These are phyloP conservation scores for Capsicum pubescens DNA, from an alignment of 257 asterid species.

Conservation along the genomic window DNA sequence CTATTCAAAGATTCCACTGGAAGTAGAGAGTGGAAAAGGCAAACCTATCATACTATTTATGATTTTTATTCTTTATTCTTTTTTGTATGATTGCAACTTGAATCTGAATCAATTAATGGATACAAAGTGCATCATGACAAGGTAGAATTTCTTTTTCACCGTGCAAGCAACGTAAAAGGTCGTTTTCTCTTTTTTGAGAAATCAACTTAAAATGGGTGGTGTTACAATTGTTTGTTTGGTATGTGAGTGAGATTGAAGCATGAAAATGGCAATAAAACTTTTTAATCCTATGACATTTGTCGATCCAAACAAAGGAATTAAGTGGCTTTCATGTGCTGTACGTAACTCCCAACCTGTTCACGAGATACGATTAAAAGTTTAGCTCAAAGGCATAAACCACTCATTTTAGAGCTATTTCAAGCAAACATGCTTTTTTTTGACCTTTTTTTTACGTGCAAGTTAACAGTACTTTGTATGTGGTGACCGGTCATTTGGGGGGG, in stretches of 20 bases:
- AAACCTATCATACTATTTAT: not conserved
- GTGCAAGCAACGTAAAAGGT: not conserved
- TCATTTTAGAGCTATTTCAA: not conserved
- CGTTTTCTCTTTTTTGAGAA: not conserved
- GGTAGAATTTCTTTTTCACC: not conserved
- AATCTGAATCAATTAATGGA: not conserved
- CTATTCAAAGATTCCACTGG: not conserved
- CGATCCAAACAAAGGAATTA: conserved; percentile 12
- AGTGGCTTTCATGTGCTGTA: not conserved
- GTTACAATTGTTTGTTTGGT: conserved; percentile 3
- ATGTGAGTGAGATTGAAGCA: not conserved
- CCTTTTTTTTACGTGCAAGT: not conserved
- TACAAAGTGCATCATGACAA: not conserved
- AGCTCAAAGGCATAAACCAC: not conserved
- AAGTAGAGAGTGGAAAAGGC: not conserved
- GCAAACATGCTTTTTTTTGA: not conserved
- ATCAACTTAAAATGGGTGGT: not conserved
- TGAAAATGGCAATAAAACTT: conserved; percentile 4
- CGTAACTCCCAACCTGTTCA: not conserved
- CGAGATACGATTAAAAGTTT: not conserved
- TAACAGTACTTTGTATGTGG: not conserved
- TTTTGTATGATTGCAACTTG: conserved; percentile 7
- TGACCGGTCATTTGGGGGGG: not conserved
- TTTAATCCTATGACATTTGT: not conserved
- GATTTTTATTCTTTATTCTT: not conserved